Percentiles rank a stretch among this genome's conserved stretches.
Conservation (phyloP, 2,329 filamentous ascomycete genomes). For the Bipolaris cookei region DNA sequence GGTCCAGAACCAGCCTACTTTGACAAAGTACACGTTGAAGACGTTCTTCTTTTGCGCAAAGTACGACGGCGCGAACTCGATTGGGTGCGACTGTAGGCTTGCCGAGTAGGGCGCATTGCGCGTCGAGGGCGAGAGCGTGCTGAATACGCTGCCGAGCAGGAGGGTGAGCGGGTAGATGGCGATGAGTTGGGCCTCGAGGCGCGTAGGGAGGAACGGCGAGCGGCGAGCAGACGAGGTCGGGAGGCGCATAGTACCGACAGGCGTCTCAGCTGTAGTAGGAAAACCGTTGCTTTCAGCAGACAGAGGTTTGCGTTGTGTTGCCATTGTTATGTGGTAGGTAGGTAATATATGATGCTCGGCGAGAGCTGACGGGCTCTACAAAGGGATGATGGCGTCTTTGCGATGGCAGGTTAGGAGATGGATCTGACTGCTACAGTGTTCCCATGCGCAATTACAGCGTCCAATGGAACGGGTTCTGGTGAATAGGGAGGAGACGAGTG, state of each 20-base stretch:
- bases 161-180: conserved; percentile 78
- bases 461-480: neutral
- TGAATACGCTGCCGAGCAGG: conserved; percentile 81
- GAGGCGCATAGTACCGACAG: conserved; percentile 30
- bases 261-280: conserved; percentile 34
- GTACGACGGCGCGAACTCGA: conserved; percentile 72
- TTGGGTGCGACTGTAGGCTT: conserved; percentile 67
- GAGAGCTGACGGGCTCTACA: conserved; percentile 5
- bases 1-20: conserved; percentile 93
- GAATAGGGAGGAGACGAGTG: neutral
- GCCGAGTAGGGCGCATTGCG: conserved; percentile 66
- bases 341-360: neutral
- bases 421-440: neutral
- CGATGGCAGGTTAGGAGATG: neutral
- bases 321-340: conserved; percentile 29
- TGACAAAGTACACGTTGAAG: conserved; percentile 93
- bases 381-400: neutral
- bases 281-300: conserved; percentile 18
- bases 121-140: conserved; percentile 75
- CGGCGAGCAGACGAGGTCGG: conserved; percentile 36
- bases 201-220: conserved; percentile 71
- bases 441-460: neutral
- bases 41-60: conserved; percentile 94
- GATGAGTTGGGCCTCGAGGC: conserved; percentile 69
- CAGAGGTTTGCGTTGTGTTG: conserved; percentile 42